phyloP scores from a whole-genome alignment of 176 grass and related monocot species.

The Zea luxurians region DNA sequence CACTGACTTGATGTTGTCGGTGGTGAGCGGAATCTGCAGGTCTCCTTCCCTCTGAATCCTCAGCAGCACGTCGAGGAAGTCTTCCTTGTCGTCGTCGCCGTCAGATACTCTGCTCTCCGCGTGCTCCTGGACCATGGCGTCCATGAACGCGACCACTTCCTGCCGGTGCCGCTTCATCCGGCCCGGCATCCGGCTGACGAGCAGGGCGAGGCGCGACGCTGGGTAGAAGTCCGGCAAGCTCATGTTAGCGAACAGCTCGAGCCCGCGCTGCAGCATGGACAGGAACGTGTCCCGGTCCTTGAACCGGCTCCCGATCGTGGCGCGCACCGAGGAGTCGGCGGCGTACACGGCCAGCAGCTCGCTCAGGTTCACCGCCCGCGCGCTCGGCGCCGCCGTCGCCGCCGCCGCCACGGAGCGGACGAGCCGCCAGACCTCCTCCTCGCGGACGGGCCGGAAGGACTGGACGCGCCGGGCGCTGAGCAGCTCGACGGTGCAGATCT shows the following conservation, averaged over 20 bases:
- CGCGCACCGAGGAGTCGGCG: constrained; percentile 24
- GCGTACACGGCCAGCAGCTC: constrained; percentile 6
- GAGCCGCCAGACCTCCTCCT: constrained; percentile 22
- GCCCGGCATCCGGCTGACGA: constrained; percentile 26
- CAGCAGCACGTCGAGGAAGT: constrained; percentile 36
- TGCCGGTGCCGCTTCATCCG: constrained; percentile 6
- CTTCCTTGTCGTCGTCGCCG: neutral
- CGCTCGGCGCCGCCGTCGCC: neutral
- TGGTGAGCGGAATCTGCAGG: neutral
- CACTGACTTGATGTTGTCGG: constrained; percentile 34
- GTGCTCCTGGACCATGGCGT: constrained; percentile 40
- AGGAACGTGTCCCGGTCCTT: constrained; percentile 31
- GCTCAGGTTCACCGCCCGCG: constrained; percentile 33
- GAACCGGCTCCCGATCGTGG: constrained; percentile 38
- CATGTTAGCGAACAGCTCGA: constrained; percentile 12
- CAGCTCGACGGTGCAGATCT: constrained; percentile 31
- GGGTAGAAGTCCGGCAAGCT: constrained; percentile 41
- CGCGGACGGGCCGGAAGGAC: constrained; percentile 28
- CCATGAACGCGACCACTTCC: constrained; percentile 18
- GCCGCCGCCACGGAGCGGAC: neutral
- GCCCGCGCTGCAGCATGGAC: neutral
- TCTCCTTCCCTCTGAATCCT: constrained; percentile 22
- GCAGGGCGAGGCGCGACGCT: constrained; percentile 30
- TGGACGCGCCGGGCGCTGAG: constrained; percentile 31
- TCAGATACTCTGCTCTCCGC: neutral